These are phyloP conservation scores for Chrysopogon serrulatus DNA, from an alignment of 176 grass and related monocot species.

Conservation along the genomic window DNA sequence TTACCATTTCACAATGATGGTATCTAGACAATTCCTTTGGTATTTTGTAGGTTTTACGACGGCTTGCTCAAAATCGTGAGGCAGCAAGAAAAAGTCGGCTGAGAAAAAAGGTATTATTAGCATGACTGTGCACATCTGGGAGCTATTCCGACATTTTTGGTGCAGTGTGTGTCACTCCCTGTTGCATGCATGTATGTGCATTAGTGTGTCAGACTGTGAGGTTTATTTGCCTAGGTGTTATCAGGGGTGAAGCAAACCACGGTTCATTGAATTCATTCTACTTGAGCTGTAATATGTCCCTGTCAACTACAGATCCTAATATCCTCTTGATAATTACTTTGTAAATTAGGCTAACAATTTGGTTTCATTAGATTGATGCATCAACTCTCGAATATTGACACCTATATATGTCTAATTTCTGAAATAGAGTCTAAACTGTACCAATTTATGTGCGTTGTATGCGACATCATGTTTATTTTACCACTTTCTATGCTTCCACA, in stretches of 20 bases:
- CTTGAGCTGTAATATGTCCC: neutral
- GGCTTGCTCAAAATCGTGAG: constrained; percentile 79
- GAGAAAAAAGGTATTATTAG: constrained; percentile 57
- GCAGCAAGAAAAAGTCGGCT: constrained; percentile 71
- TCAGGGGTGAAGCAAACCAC: neutral
- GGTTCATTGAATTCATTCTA: neutral
- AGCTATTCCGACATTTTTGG: neutral
- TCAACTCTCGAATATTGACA: neutral
- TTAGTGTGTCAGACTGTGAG: neutral
- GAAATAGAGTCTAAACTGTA: neutral
- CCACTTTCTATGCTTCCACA: neutral
- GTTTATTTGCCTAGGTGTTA: neutral
- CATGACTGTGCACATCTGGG: neutral
- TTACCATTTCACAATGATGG: neutral
- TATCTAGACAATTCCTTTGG: constrained; percentile 20
- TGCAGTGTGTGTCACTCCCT: neutral
- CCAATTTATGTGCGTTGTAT: neutral
- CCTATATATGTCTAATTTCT: neutral
- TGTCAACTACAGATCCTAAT: neutral
- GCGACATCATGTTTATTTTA: neutral
- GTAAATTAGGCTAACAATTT: neutral
- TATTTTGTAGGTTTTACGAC: constrained; percentile 53
- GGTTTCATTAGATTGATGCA: neutral
- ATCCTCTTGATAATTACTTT: neutral
- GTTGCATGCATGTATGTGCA: neutral